Percentiles rank a stretch among this genome's conserved stretches.
These are phyloP conservation scores for Saccharomycopsis sp. DNA, from an alignment of 805 yeast species.

Conservation along the genomic window DNA sequence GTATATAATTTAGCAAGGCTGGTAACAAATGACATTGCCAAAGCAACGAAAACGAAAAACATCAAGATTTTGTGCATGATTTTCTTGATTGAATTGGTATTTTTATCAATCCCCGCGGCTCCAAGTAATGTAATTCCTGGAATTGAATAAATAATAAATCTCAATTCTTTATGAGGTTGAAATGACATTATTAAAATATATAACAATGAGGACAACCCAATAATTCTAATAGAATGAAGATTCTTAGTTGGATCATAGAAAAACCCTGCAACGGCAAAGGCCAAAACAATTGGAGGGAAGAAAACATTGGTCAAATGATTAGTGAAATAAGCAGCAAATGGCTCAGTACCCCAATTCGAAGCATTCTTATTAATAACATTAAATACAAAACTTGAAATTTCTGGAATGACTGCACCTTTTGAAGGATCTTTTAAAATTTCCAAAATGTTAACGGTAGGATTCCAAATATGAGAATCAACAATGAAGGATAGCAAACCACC, in stretches of 20 bases:
- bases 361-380: conserved; percentile 75
- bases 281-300: conserved; percentile 60
- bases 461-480: conserved; percentile 80
- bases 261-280: conserved; percentile 67
- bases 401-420: conserved; percentile 58
- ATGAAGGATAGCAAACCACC: conserved; percentile 43
- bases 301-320: conserved; percentile 31
- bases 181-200: conserved; percentile 63
- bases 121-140: conserved; percentile 64
- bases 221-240: conserved; percentile 33
- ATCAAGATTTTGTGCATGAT: conserved; percentile 20
- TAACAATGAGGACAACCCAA: conserved; percentile 43
- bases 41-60: conserved; percentile 21
- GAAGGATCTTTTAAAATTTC: conserved; percentile 23
- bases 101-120: conserved; percentile 48
- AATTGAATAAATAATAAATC: conserved; percentile 71
- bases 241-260: conserved; percentile 58
- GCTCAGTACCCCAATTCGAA: conserved; percentile 78
- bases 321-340: conserved; percentile 59
- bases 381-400: conserved; percentile 60
- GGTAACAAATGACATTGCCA: conserved; percentile 30
- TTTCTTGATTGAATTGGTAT: conserved; percentile 27
- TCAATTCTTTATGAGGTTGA: conserved; percentile 93
- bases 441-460: conserved; percentile 68
- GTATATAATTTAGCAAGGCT: conserved; percentile 50